These are phyloP conservation scores for Phytopythium litorale DNA, from an alignment of 352 stramenopile species.

Conservation along the genomic window DNA sequence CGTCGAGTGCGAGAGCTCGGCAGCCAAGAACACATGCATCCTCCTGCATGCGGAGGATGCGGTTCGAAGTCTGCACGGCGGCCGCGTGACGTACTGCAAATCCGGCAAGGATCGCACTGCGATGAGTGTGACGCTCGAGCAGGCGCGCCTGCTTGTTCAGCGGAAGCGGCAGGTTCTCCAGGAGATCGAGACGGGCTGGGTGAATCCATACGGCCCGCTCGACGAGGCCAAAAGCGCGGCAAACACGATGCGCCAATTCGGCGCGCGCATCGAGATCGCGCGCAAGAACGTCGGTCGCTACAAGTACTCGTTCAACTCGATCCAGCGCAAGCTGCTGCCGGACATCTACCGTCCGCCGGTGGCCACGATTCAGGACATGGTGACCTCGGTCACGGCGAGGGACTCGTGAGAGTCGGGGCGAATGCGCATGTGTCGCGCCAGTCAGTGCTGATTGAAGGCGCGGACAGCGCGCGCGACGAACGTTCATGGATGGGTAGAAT, in stretches of 20 bases:
- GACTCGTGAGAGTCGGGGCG: slow-evolving; percentile 53
- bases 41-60: slow-evolving; percentile 78
- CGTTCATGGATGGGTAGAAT: no score
- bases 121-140: slow-evolving; percentile 96
- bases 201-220: slow-evolving; percentile 44
- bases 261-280: slow-evolving; percentile 93
- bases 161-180: slow-evolving; percentile 68
- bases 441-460: neutral
- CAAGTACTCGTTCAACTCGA: slow-evolving; percentile 97
- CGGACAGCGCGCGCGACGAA: neutral
- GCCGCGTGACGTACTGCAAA: slow-evolving; percentile 96
- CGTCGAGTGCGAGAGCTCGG: slow-evolving; percentile 70
- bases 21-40: slow-evolving; percentile 87
- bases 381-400: slow-evolving; percentile 86
- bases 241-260: slow-evolving; percentile 90
- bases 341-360: slow-evolving; percentile 89
- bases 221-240: slow-evolving; percentile 78
- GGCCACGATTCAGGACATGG: slow-evolving; percentile 89
- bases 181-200: slow-evolving; percentile 50
- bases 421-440: neutral
- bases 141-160: slow-evolving; percentile 87
- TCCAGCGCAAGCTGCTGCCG: slow-evolving; percentile 95
- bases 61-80: slow-evolving; percentile 90
- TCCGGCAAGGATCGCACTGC: slow-evolving; percentile 97
- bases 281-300: slow-evolving; percentile 96